Evolutionary conservation across 805 yeast species (phyloP).

Genomic region (Myxozyma mucilagina): DNA sequence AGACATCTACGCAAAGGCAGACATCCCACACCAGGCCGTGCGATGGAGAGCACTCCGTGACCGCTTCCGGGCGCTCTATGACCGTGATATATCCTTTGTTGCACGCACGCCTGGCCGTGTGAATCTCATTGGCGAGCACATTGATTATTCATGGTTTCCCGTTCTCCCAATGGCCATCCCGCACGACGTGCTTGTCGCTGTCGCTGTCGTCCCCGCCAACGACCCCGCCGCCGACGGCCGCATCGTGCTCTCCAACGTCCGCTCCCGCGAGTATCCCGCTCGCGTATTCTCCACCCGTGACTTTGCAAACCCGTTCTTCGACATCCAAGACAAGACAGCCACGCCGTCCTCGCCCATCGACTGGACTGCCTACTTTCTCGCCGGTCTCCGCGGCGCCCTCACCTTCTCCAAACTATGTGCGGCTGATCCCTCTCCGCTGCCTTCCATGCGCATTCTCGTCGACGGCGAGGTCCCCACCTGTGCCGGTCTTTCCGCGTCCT

Average conservation of each 20-base stretch:
- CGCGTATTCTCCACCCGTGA: slow-evolving; percentile 19
- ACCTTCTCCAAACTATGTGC: slow-evolving; percentile 45
- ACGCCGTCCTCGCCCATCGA: slow-evolving; percentile 38
- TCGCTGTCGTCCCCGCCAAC: slow-evolving; percentile 35
- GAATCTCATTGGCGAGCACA: slow-evolving; percentile 73
- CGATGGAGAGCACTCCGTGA: slow-evolving; percentile 18
- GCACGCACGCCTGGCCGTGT: slow-evolving; percentile 76
- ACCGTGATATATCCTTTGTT: slow-evolving; percentile 46
- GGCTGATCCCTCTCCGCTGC: slow-evolving; percentile 30
- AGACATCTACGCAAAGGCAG: slow-evolving; percentile 19
- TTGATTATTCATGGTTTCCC: slow-evolving; percentile 67
- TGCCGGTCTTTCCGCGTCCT: slow-evolving; percentile 69
- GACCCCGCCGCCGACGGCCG: slow-evolving; percentile 33
- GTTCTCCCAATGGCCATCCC: slow-evolving; percentile 77
- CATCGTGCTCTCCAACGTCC: slow-evolving; percentile 44
- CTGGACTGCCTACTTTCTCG: slow-evolving; percentile 72
- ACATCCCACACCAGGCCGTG: slow-evolving; percentile 14
- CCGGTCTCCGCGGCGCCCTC: slow-evolving; percentile 64
- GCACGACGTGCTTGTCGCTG: slow-evolving; percentile 60
- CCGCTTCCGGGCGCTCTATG: slow-evolving; percentile 21
- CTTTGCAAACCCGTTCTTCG: slow-evolving; percentile 33
- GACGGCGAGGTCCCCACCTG: slow-evolving; percentile 72
- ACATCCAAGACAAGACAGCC: slow-evolving; percentile 21
- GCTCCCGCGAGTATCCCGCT: slow-evolving; percentile 24
- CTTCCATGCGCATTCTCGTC: slow-evolving; percentile 49